These are phyloP conservation scores for Turnera subulata DNA, from an alignment of 345 rosid species.

Conservation along the genomic window DNA sequence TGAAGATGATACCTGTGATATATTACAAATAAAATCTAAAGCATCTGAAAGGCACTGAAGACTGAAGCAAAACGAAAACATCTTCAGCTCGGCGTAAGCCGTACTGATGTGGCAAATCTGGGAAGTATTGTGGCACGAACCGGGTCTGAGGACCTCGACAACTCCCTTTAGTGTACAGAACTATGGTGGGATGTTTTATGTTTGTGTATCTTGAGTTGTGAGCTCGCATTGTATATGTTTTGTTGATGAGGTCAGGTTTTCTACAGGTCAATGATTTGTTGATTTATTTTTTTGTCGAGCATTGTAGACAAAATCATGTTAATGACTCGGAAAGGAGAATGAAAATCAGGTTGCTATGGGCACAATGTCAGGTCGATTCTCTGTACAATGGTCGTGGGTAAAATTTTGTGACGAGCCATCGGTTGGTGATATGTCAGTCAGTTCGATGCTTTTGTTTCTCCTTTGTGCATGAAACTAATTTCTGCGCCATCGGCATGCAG, in stretches of 20 bases:
- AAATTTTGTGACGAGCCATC: too few relatives aligned
- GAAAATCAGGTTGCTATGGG: too few relatives aligned
- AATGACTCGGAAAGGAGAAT: neutral
- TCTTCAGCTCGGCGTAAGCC: constrained; percentile 20
- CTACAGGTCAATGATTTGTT: constrained; percentile 15
- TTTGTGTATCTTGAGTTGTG: neutral
- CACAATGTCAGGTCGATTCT: too few relatives aligned
- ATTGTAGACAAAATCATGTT: constrained; percentile 7
- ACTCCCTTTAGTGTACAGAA: neutral
- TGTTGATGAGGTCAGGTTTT: constrained; percentile 17
- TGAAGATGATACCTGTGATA: constrained; percentile 22
- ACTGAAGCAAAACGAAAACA: constrained; percentile 9
- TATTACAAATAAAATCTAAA: constrained; percentile 31
- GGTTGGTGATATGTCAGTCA: too few relatives aligned
- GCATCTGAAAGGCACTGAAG: constrained; percentile 18
- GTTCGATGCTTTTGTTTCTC: too few relatives aligned
- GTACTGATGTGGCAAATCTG: constrained; percentile 14
- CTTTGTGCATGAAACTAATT: too few relatives aligned
- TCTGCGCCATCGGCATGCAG: too few relatives aligned
- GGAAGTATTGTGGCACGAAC: neutral
- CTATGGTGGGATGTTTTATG: neutral
- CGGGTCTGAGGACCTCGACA: constrained; percentile 2
- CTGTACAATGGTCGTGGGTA: too few relatives aligned
- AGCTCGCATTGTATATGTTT: constrained; percentile 25
- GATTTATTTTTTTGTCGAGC: constrained; percentile 19